A percentile compares a stretch with the other conserved stretches of the same genome.
Conservation (phyloP, 768 basidiomycete species). For the Leccinum obscurum region DNA sequence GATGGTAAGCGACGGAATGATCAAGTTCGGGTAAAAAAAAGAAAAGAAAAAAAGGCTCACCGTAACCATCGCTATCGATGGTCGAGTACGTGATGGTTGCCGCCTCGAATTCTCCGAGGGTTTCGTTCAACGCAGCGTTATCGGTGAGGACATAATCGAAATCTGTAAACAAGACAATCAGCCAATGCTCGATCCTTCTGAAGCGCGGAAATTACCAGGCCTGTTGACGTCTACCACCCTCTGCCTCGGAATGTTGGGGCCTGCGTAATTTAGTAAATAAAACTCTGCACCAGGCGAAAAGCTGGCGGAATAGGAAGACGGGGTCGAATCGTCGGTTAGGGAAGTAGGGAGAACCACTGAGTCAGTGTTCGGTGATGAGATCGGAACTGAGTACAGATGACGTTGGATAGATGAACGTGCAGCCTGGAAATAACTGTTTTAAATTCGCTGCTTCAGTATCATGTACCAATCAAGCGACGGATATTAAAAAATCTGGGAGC, state of each 20-base stretch:
- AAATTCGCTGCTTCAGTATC: slow-evolving; percentile 22
- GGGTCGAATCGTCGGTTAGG: slow-evolving; percentile 51
- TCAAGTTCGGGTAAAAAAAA: slow-evolving; percentile 10
- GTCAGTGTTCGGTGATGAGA: slow-evolving; percentile 53
- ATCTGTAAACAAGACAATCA: slow-evolving; percentile 36
- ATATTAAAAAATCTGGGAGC: slow-evolving; percentile 37
- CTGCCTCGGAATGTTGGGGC: slow-evolving; percentile 88
- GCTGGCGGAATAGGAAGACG: slow-evolving; percentile 60
- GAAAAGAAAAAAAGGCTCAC: slow-evolving; percentile 37
- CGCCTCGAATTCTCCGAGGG: slow-evolving; percentile 65
- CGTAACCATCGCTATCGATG: slow-evolving; percentile 78
- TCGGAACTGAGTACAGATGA: slow-evolving; percentile 75
- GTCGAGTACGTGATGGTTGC: slow-evolving; percentile 71
- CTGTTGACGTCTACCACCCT: slow-evolving; percentile 62
- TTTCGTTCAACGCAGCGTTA: slow-evolving; percentile 66
- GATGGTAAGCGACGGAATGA: slow-evolving; percentile 20
- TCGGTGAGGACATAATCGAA: slow-evolving; percentile 68
- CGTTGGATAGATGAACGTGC: slow-evolving; percentile 83
- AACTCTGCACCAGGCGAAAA: slow-evolving; percentile 89
- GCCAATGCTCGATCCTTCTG: not conserved
- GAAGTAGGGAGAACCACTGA: slow-evolving; percentile 39
- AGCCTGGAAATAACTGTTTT: slow-evolving; percentile 81
- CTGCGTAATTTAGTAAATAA: slow-evolving; percentile 77
- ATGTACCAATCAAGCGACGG: slow-evolving; percentile 24
- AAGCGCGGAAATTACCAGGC: slow-evolving; percentile 36